These are phyloP conservation scores for Beauveria scarabaeidicola DNA, from an alignment of 2,329 filamentous ascomycete species.

Conservation along the genomic window DNA sequence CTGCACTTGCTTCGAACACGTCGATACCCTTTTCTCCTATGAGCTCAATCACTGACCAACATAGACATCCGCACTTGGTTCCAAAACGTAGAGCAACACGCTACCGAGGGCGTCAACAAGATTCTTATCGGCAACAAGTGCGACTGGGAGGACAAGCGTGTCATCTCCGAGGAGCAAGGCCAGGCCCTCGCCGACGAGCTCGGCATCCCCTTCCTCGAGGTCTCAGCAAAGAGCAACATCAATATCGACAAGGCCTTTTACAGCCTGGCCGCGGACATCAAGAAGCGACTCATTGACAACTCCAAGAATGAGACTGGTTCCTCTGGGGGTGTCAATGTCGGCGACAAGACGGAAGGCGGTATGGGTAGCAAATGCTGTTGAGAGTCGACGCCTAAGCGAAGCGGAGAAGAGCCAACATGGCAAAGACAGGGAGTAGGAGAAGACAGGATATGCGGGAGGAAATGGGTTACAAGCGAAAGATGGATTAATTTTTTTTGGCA, in stretches of 20 bases:
- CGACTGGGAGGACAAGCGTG: constrained; percentile 99
- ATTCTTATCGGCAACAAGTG: constrained; percentile 99
- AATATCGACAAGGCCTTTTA: constrained; percentile 99
- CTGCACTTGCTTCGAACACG: not conserved
- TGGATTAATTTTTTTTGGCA: constrained; percentile 6
- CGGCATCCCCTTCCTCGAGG: constrained; percentile 95
- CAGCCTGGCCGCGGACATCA: constrained; percentile 89
- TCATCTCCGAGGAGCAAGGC: constrained; percentile 84
- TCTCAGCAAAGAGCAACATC: constrained; percentile 98
- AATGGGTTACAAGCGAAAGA: constrained; percentile 7
- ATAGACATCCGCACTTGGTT: constrained; percentile 99
- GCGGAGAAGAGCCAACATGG: not conserved
- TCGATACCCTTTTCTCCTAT: not conserved
- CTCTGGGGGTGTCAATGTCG: constrained; percentile 58
- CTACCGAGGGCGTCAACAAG: constrained; percentile 98
- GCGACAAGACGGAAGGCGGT: constrained; percentile 48
- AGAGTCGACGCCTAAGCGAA: constrained; percentile 15
- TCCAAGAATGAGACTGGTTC: constrained; percentile 63
- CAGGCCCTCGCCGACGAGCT: constrained; percentile 92
- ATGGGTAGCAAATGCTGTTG: constrained; percentile 71
- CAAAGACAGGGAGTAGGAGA: not conserved
- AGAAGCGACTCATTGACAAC: constrained; percentile 94
- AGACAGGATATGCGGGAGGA: not conserved
- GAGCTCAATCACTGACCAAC: not conserved
- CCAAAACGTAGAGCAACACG: constrained; percentile 96